Conservation (phyloP, 2,329 filamentous ascomycete genomes). For the Lecanicillium sp. region DNA sequence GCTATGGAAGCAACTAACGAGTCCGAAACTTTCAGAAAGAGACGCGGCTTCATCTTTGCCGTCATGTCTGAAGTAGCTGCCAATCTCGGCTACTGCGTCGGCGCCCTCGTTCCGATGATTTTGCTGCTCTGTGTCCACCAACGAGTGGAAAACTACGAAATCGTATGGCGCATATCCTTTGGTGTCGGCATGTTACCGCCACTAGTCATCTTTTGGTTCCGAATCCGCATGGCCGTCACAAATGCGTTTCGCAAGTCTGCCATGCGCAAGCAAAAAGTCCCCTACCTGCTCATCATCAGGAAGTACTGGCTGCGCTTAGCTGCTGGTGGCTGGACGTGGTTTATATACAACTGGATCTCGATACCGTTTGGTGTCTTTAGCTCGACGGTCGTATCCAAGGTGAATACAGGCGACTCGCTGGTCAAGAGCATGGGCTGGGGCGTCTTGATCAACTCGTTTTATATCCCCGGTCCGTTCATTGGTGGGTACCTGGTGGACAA, state of each 20-base stretch:
- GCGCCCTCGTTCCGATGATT: conserved; percentile 39
- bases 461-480: conserved; percentile 37
- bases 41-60: conserved; percentile 47
- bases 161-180: conserved; percentile 43
- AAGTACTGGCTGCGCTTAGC: conserved; percentile 40
- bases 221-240: conserved; percentile 41
- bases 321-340: conserved; percentile 40
- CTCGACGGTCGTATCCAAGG: conserved; percentile 38
- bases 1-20: conserved; percentile 48
- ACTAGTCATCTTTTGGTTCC: conserved; percentile 42
- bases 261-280: conserved; percentile 34
- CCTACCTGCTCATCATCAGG: conserved; percentile 37
- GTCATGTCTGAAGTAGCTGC: conserved; percentile 42
- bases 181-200: conserved; percentile 42
- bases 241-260: conserved; percentile 38
- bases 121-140: conserved; percentile 40
- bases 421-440: conserved; percentile 35
- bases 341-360: conserved; percentile 45
- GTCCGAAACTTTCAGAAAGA: conserved; percentile 30
- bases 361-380: conserved; percentile 48
- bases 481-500: conserved; percentile 39
- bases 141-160: conserved; percentile 28
- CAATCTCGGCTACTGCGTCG: conserved; percentile 41
- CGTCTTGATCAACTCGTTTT: conserved; percentile 41
- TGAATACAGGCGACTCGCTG: conserved; percentile 30